phyloP scores from a whole-genome alignment of 179 eudicot species.

The Silene vulgaris region DNA sequence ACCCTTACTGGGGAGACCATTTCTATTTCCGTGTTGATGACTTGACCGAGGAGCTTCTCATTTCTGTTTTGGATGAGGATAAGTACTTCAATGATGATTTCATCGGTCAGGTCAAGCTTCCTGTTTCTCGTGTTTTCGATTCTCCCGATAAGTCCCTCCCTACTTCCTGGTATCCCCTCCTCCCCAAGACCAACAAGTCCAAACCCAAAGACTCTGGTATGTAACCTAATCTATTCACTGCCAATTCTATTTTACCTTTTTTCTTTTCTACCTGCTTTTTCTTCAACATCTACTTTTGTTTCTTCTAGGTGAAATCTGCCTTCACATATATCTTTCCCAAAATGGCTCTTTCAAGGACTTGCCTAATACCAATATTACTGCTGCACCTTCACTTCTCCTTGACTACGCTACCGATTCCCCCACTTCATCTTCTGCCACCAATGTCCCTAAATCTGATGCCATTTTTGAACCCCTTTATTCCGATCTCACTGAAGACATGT shows the following conservation, averaged over 20 bases:
- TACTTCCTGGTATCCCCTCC: slow-evolving; percentile 72
- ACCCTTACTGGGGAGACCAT: slow-evolving; percentile 90
- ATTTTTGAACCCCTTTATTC: slow-evolving; percentile 35
- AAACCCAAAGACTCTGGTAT: slow-evolving; percentile 74
- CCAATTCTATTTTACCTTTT: not conserved
- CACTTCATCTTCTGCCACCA: slow-evolving; percentile 34
- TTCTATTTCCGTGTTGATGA: slow-evolving; percentile 77
- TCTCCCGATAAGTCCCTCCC: slow-evolving; percentile 69
- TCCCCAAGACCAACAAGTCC: slow-evolving; percentile 64
- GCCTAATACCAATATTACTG: slow-evolving; percentile 23
- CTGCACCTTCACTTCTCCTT: slow-evolving; percentile 10
- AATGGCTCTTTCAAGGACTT: slow-evolving; percentile 40
- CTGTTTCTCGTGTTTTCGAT: slow-evolving; percentile 70
- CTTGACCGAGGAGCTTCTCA: slow-evolving; percentile 61
- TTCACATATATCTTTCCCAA: slow-evolving; percentile 71
- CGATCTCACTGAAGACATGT: slow-evolving; percentile 27
- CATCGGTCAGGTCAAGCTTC: slow-evolving; percentile 64
- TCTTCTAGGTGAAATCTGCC: slow-evolving; percentile 73
- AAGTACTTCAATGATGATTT: slow-evolving; percentile 82
- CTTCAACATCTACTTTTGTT: not conserved
- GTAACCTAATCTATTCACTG: not conserved
- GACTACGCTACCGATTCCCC: slow-evolving; percentile 31
- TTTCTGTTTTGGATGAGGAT: slow-evolving; percentile 82
- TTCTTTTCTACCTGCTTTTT: not conserved
- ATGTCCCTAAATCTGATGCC: slow-evolving; percentile 28